phyloP scores from a whole-genome alignment of 768 basidiomycete genomes.

The Cubamyces lactineus region DNA sequence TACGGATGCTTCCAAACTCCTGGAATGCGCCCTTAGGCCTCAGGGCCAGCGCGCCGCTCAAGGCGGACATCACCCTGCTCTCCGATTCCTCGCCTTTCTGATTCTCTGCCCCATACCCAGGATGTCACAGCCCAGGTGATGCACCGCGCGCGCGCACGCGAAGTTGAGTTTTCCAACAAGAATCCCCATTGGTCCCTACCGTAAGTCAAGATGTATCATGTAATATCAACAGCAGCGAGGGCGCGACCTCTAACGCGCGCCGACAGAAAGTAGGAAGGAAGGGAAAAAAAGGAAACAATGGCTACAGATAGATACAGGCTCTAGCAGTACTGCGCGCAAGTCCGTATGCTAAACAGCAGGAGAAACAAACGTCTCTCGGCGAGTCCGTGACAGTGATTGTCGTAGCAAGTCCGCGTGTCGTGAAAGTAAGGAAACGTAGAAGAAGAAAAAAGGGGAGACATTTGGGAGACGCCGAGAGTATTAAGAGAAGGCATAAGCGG shows the following conservation, averaged over 20 bases:
- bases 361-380: constrained; percentile 3
- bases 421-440: background rate
- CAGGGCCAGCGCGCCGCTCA: no score
- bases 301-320: background rate
- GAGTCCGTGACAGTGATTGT: constrained; percentile 12
- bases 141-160: no score
- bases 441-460: background rate
- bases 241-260: background rate
- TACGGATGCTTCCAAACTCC: no score
- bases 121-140: no score
- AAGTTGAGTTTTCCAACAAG: no score
- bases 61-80: no score
- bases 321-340: background rate
- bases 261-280: no score
- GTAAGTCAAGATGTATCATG: no score
- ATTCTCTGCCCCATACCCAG: no score
- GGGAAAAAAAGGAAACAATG: background rate
- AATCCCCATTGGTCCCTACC: no score
- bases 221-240: background rate
- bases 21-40: no score
- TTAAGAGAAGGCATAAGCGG: background rate
- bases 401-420: constrained; percentile 8
- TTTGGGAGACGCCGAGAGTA: constrained; percentile 7
- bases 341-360: background rate
- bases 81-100: no score